These are phyloP conservation scores for Starmerella lactis-condensi DNA, from an alignment of 805 yeast species.

Conservation along the genomic window DNA sequence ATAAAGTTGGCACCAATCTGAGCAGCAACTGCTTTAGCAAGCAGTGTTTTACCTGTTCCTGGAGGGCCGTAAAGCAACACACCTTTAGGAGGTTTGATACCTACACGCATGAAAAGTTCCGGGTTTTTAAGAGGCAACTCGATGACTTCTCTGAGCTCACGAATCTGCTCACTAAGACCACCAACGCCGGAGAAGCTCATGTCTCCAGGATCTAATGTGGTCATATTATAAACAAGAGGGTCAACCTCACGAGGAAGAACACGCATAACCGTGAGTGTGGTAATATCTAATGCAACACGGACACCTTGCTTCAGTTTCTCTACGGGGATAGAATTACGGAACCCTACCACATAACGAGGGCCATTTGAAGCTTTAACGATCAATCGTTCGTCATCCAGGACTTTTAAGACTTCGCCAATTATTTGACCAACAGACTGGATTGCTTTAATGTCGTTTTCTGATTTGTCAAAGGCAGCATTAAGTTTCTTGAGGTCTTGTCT, in stretches of 20 bases:
- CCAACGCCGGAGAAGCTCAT: slow-evolving; percentile 89
- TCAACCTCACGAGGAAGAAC: slow-evolving; percentile 94
- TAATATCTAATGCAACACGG: slow-evolving; percentile 91
- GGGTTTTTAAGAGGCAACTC: slow-evolving; percentile 95
- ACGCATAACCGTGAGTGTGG: slow-evolving; percentile 94
- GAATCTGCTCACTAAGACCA: slow-evolving; percentile 85
- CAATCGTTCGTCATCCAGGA: slow-evolving; percentile 77
- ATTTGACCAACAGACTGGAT: slow-evolving; percentile 93
- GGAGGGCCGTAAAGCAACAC: slow-evolving; percentile 95
- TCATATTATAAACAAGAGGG: slow-evolving; percentile 95
- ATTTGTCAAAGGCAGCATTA: slow-evolving; percentile 70
- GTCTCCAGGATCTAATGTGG: slow-evolving; percentile 94
- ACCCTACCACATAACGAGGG: slow-evolving; percentile 93
- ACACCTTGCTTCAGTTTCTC: slow-evolving; percentile 77
- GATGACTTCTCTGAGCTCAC: slow-evolving; percentile 93
- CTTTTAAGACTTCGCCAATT: slow-evolving; percentile 91
- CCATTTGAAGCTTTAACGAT: slow-evolving; percentile 95
- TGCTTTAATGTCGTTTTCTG: slow-evolving; percentile 94
- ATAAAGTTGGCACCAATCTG: slow-evolving; percentile 96
- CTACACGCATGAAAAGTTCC: slow-evolving; percentile 84
- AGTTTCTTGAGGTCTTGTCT: slow-evolving; percentile 67
- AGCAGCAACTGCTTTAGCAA: slow-evolving; percentile 97
- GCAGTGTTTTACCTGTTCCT: slow-evolving; percentile 90
- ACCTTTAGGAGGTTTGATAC: slow-evolving; percentile 98
- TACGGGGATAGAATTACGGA: slow-evolving; percentile 79